Conservation (phyloP, 2,329 filamentous ascomycete species). For the Colletotrichum gigasporum region DNA sequence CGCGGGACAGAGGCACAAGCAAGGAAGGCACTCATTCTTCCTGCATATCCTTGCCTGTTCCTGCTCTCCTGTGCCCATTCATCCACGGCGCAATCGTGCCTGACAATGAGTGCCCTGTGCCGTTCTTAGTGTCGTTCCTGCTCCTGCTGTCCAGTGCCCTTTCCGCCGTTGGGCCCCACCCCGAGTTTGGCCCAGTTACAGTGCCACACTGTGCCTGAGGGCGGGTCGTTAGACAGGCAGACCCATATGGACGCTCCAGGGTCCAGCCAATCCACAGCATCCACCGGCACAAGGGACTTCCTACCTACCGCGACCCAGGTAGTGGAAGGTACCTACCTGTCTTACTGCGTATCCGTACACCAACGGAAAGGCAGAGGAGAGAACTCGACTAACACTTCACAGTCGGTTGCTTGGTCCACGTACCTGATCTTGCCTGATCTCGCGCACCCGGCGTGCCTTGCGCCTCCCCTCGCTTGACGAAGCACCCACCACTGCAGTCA, state of each 20-base stretch:
- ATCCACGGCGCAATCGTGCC: too few species aligned
- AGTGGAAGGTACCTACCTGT: too few species aligned
- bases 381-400: background rate
- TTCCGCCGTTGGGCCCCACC: constrained; percentile 18
- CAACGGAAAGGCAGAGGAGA: constrained; percentile 1
- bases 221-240: background rate
- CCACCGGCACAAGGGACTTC: constrained; percentile 9
- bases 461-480: background rate
- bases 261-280: constrained; percentile 20
- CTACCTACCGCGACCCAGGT: background rate
- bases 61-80: too few species aligned
- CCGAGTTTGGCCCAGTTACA: constrained; percentile 21
- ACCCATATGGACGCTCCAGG: constrained; percentile 11
- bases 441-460: background rate
- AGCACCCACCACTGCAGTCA: too few species aligned
- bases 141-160: background rate
- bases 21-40: constrained; percentile 3
- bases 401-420: too few species aligned
- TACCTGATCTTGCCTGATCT: too few species aligned
- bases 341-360: too few species aligned
- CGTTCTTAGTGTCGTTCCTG: background rate
- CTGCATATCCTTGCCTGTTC: constrained; percentile 8
- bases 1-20: background rate
- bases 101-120: too few species aligned
- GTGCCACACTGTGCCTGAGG: background rate